Evolutionary conservation across 2,329 filamentous ascomycete species (phyloP).

Genomic region (Hypoxylon sp.): DNA sequence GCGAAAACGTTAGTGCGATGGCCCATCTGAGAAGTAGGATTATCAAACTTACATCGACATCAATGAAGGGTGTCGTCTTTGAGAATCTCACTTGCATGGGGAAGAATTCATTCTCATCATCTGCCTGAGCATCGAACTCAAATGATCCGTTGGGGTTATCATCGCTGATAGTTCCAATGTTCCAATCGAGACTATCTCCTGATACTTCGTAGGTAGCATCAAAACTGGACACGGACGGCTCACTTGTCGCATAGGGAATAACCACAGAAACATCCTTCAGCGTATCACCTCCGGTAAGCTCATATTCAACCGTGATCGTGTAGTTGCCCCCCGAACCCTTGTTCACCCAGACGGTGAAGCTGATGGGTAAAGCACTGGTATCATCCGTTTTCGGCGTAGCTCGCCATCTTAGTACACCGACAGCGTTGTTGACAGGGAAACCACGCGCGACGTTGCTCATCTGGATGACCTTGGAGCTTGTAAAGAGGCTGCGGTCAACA

Average conservation of each 20-base stretch:
- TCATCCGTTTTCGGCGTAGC: conserved; percentile 86
- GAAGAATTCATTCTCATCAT: conserved; percentile 95
- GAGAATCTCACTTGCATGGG: conserved; percentile 93
- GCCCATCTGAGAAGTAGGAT: neutral
- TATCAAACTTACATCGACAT: conserved; percentile 85
- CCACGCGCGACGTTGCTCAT: conserved; percentile 88
- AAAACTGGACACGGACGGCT: conserved; percentile 91
- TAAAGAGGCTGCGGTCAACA: conserved; percentile 91
- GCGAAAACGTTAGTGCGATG: conserved; percentile 47
- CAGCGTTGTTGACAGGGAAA: conserved; percentile 94
- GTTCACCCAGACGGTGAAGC: conserved; percentile 98
- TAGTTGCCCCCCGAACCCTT: conserved; percentile 83
- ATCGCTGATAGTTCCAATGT: conserved; percentile 86
- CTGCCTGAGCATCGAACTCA: conserved; percentile 92
- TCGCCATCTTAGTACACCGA: conserved; percentile 94
- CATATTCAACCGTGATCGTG: conserved; percentile 95
- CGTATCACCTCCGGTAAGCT: conserved; percentile 83
- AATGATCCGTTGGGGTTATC: conserved; percentile 88
- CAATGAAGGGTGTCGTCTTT: conserved; percentile 87
- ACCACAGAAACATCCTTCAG: conserved; percentile 87
- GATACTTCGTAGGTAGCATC: conserved; percentile 95
- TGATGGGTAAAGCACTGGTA: conserved; percentile 85
- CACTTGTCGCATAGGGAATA: conserved; percentile 87
- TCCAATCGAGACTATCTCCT: conserved; percentile 94
- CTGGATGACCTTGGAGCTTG: conserved; percentile 84